Conservation (phyloP, 73 alveolate genomes). For the Effrenium voratum region DNA sequence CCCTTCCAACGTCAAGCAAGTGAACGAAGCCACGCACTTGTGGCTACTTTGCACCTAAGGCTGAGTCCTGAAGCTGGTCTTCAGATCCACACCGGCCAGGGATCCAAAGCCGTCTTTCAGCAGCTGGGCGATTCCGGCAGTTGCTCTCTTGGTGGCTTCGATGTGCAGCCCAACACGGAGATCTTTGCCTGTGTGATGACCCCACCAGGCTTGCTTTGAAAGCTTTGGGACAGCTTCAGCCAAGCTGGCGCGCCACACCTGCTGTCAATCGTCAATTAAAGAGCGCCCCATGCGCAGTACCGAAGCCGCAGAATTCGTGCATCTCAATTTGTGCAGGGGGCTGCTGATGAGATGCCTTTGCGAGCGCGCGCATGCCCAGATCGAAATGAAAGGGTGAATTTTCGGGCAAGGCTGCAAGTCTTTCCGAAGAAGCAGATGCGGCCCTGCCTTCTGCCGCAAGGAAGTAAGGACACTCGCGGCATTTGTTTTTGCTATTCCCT, state of each 20-base stretch:
- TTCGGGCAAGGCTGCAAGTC: not conserved
- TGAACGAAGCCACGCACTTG: not conserved
- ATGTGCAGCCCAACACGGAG: not conserved
- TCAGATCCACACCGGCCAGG: not conserved
- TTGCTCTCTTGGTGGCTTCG: conserved; percentile 10
- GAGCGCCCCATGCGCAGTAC: too few relatives aligned
- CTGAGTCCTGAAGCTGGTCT: not conserved
- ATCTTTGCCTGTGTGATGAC: not conserved
- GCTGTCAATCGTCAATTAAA: not conserved
- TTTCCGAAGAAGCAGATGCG: not conserved
- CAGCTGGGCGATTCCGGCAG: not conserved
- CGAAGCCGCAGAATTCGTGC: too few relatives aligned
- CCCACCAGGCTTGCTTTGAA: not conserved
- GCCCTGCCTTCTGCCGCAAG: not conserved
- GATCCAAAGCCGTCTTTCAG: not conserved
- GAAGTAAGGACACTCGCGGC: not conserved
- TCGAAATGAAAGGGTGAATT: not conserved
- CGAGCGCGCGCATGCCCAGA: not conserved
- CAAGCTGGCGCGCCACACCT: not conserved
- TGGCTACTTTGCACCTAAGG: not conserved
- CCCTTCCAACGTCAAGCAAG: too few relatives aligned
- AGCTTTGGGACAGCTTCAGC: not conserved
- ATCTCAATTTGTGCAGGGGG: conserved; percentile 24
- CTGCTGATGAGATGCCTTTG: conserved; percentile 1
- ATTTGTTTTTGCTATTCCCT: not conserved